Base-by-base conservation (phyloP, 148 eudicot genomes). In the Rhododendron henanense region DNA sequence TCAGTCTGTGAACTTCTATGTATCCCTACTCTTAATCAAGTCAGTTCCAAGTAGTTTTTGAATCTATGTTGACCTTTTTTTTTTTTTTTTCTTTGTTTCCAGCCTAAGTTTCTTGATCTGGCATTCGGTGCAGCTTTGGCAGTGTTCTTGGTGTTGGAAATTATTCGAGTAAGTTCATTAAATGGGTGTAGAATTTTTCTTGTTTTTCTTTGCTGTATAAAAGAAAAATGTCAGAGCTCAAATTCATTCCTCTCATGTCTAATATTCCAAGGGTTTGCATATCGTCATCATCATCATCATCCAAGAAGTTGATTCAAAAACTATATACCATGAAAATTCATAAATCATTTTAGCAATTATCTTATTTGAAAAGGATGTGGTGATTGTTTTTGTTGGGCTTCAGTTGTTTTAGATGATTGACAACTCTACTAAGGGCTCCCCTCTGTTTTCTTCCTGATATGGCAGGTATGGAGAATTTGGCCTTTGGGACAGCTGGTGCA, bases 91-190 rank as follows among this genome's bases (percentile, higher is more conserved):
- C 31, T 81, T 48, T 8, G 33, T 85, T 81, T 90, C 41, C 98
- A 97, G 98, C 98, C 99, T 63, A 87, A 86, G 74, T 97, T 97
- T 89, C 94, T 97, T 84, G 91, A 94, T 88, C 94, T 97, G 85
- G 96, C 99, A 76, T 94, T 97, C 88, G 99, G 99, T 77, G 98
- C 91, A 82, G 99, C 99, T 87, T 91, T 97, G 92, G 95, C 95
- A n/a, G 93, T 90, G 84, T 96, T 97, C 90, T 89, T 95, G 79
- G 87, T 91, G 11, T 80, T 97, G 91, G 99, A 97, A 93, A 95
- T 93, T 84, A 91, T 94, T 83, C 95, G 99, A 82, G 98, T 97
- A 93, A 92, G 96, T 90, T 90, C 77, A 57, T 28, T 79, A 44
- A 78, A 48, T 51, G 19, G 73, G 31, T 31, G 4, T 50, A 16